These are phyloP conservation scores for Didymella pomorum DNA, from an alignment of 2,329 filamentous ascomycete species.

Conservation along the genomic window DNA sequence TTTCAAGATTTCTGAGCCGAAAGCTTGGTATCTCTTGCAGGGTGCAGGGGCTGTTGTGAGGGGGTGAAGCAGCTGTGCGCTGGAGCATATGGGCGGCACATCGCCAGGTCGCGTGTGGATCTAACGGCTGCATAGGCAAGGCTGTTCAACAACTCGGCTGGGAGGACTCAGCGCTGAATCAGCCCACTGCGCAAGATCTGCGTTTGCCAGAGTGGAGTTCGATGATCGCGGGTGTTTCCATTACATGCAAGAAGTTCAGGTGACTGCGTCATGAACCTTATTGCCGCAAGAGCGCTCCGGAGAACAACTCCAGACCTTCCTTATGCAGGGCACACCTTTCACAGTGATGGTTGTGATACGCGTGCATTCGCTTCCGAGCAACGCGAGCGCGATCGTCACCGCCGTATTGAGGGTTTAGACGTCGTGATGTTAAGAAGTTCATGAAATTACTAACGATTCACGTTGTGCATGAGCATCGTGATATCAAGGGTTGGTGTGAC, in stretches of 20 bases:
- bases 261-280: constrained; percentile 12
- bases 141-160: neutral
- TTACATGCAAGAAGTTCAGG: neutral
- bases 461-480: neutral
- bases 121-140: neutral
- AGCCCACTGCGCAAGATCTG: constrained; percentile 10
- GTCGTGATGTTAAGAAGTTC: neutral
- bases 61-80: neutral
- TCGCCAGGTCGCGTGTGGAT: constrained; percentile 1
- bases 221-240: constrained; percentile 16
- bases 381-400: neutral
- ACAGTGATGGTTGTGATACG: neutral
- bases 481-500: neutral
- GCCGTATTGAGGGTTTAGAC: neutral
- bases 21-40: constrained; percentile 14
- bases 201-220: neutral
- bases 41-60: neutral
- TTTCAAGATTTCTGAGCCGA: constrained; percentile 5
- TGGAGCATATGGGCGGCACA: neutral
- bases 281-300: neutral
- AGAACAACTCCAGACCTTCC: neutral
- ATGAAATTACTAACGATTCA: neutral
- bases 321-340: neutral
- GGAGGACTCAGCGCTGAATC: neutral
- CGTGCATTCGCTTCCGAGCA: neutral